Evolutionary conservation across 352 stramenopile genomes (phyloP).

Genomic region (Globisporangium echinulatum): DNA sequence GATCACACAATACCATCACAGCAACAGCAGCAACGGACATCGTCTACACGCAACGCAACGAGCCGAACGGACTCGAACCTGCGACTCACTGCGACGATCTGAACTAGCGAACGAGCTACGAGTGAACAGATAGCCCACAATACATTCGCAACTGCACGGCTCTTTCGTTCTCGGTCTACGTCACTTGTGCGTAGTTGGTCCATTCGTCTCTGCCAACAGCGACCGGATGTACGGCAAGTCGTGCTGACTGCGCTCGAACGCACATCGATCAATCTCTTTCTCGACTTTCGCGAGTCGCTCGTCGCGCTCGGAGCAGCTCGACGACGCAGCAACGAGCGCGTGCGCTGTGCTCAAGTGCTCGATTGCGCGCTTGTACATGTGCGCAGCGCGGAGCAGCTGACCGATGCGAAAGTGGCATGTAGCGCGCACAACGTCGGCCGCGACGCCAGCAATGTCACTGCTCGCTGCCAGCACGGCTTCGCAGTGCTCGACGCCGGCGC

Average conservation of each 20-base stretch:
- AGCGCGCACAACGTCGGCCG: constrained; percentile 4
- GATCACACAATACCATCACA: neutral
- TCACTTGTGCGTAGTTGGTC: neutral
- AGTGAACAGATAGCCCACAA: too few relatives aligned
- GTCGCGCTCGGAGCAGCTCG: neutral
- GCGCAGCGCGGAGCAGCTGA: constrained; percentile 35
- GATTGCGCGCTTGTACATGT: constrained; percentile 51
- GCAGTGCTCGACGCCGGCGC: constrained; percentile 32
- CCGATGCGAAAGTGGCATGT: constrained; percentile 42
- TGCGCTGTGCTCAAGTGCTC: constrained; percentile 8
- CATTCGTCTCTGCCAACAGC: constrained; percentile 7
- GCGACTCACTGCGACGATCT: constrained; percentile 17
- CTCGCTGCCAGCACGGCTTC: constrained; percentile 24
- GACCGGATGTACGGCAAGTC: constrained; percentile 41
- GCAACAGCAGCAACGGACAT: neutral
- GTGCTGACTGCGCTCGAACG: constrained; percentile 62
- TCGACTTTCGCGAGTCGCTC: constrained; percentile 22
- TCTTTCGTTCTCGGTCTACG: neutral
- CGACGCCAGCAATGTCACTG: constrained; percentile 13
- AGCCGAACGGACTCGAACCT: constrained; percentile 3
- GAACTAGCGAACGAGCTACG: neutral
- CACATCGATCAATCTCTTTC: constrained; percentile 48
- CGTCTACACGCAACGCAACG: neutral
- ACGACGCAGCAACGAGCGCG: constrained; percentile 9
- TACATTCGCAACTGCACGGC: too few relatives aligned